Percentiles rank a stretch among this genome's conserved stretches.
Conservation (phyloP, 192 early-diverging fungal species). For the Coemansia sp. region DNA sequence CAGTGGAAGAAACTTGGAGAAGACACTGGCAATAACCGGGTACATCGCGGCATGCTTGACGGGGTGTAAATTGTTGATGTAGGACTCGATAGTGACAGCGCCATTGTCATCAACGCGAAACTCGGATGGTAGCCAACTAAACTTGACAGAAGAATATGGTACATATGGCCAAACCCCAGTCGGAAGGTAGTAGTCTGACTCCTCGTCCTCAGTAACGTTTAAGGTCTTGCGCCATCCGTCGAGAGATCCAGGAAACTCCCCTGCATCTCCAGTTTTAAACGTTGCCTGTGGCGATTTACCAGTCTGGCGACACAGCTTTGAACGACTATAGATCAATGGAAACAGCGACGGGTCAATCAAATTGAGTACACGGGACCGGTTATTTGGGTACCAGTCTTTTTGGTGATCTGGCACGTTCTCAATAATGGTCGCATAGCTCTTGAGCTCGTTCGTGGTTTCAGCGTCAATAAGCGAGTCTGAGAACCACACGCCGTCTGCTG, state of each 20-base stretch:
- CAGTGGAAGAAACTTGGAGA: conserved; percentile 62
- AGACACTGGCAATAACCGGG: conserved; percentile 46
- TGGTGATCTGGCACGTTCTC: background rate
- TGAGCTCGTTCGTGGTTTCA: conserved; percentile 12
- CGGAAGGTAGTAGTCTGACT: background rate
- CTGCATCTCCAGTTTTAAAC: conserved; percentile 22
- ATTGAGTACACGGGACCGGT: conserved; percentile 52
- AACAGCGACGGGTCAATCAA: conserved; percentile 59
- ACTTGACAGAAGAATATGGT: conserved; percentile 6
- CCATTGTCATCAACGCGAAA: conserved; percentile 58
- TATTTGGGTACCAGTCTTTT: conserved; percentile 50
- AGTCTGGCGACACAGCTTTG: conserved; percentile 13
- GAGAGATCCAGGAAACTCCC: conserved; percentile 18
- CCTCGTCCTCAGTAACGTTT: background rate
- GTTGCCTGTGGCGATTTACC: conserved; percentile 25
- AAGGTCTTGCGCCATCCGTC: conserved; percentile 13
- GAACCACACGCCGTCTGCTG: conserved; percentile 38
- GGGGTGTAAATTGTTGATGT: conserved; percentile 78
- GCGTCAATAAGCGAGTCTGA: conserved; percentile 38
- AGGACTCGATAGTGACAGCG: conserved; percentile 52
- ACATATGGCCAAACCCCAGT: background rate
- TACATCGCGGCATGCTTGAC: conserved; percentile 56
- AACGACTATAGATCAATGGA: conserved; percentile 36
- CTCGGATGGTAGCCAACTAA: conserved; percentile 68
- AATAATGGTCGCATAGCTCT: background rate